Conservation (phyloP, 169 alveolate genomes). For the Plasmodium blacklocki region DNA sequence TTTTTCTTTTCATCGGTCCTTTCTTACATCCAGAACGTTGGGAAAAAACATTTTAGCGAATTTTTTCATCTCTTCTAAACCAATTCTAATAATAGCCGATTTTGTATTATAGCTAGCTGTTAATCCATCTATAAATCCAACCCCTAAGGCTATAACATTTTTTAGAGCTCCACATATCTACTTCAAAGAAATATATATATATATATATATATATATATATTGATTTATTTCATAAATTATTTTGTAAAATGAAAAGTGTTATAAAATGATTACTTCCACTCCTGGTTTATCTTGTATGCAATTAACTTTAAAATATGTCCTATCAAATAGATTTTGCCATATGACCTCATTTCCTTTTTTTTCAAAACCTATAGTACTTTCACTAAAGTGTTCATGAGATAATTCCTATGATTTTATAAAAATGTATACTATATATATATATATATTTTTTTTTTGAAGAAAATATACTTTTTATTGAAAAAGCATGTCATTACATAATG, state of each 20-base stretch:
- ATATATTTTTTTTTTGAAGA: neutral
- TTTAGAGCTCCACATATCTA: constrained; percentile 92
- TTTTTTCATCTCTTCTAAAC: constrained; percentile 90
- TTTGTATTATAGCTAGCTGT: constrained; percentile 91
- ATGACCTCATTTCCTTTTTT: constrained; percentile 80
- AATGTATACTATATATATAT: neutral
- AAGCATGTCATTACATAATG: too few relatives aligned
- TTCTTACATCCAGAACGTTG: constrained; percentile 77
- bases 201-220: neutral
- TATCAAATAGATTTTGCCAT: constrained; percentile 86
- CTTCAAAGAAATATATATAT: neutral
- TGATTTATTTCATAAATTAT: neutral
- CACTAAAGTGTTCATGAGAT: constrained; percentile 90
- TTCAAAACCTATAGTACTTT: constrained; percentile 90
- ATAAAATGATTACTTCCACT: constrained; percentile 76
- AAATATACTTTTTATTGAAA: neutral
- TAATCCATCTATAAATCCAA: constrained; percentile 91
- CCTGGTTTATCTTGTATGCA: constrained; percentile 90
- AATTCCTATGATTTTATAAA: constrained; percentile 76
- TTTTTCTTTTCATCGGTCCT: neutral
- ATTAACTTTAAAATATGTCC: constrained; percentile 86
- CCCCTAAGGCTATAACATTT: constrained; percentile 92
- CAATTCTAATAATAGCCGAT: constrained; percentile 95
- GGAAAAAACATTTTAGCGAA: constrained; percentile 86
- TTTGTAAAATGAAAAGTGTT: too few relatives aligned